Percentiles rank a stretch among this genome's conserved stretches.
These are phyloP conservation scores for Cercospora citrullina DNA, from an alignment of 2,329 filamentous ascomycete genomes.

Conservation along the genomic window DNA sequence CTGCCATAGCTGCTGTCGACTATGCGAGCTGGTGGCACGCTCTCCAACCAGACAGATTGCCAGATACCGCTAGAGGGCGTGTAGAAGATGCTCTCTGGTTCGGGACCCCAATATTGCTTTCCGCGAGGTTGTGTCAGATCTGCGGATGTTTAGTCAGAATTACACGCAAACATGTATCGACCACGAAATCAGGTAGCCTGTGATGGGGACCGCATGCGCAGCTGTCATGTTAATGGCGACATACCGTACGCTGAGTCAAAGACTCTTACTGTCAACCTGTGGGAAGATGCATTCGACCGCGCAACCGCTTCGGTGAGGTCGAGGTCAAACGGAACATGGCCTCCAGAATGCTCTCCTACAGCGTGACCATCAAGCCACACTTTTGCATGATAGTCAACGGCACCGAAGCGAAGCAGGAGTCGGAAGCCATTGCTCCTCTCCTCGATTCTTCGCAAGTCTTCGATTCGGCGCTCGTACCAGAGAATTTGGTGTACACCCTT, in stretches of 20 bases:
- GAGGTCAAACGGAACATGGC: constrained; percentile 59
- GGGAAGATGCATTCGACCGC: not conserved
- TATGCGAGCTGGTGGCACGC: constrained; percentile 54
- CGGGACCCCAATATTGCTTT: constrained; percentile 63
- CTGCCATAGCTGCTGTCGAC: constrained; percentile 61
- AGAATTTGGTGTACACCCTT: constrained; percentile 65
- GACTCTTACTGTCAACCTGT: constrained; percentile 58
- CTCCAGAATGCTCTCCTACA: constrained; percentile 58
- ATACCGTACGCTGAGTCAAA: constrained; percentile 59
- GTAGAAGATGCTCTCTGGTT: constrained; percentile 69
- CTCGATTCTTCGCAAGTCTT: constrained; percentile 30
- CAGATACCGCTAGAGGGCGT: constrained; percentile 72
- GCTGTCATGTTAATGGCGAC: not conserved
- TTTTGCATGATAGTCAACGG: constrained; percentile 62
- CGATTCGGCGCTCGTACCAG: constrained; percentile 59
- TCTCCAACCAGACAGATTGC: constrained; percentile 71
- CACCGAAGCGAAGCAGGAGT: constrained; percentile 58
- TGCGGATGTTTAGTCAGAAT: not conserved
- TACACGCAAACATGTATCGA: not conserved
- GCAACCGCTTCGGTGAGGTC: constrained; percentile 53
- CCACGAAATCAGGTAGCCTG: not conserved
- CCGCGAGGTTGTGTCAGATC: constrained; percentile 66
- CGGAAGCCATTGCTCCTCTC: constrained; percentile 41
- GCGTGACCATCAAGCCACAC: constrained; percentile 58
- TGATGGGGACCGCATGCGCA: not conserved